phyloP scores from a whole-genome alignment of 2,329 filamentous ascomycete species.

The Cyanodermella asteris region DNA sequence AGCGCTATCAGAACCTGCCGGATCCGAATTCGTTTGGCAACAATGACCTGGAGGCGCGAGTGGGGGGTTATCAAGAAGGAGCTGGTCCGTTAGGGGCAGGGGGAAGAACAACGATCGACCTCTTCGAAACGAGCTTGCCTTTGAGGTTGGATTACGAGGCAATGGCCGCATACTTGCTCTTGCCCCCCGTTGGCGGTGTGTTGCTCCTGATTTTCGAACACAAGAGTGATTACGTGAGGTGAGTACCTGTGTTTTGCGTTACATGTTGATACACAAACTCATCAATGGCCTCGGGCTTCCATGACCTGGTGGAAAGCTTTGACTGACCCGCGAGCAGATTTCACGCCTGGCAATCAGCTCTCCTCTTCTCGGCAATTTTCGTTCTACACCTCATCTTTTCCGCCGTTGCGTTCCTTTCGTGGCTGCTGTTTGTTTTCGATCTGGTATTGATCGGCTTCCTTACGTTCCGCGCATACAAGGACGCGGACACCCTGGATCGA shows the following conservation, averaged over 20 bases:
- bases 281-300: slow-evolving; percentile 5
- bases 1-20: slow-evolving; percentile 19
- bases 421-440: slow-evolving; percentile 60
- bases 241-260: no score
- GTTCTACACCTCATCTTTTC: slow-evolving; percentile 64
- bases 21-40: slow-evolving; percentile 18
- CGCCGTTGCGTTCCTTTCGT: slow-evolving; percentile 67
- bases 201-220: slow-evolving; percentile 68
- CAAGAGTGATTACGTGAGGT: slow-evolving; percentile 94
- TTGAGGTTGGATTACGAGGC: slow-evolving; percentile 78
- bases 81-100: slow-evolving; percentile 21
- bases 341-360: slow-evolving; percentile 83
- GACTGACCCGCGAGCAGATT: slow-evolving; percentile 34
- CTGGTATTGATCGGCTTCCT: slow-evolving; percentile 55
- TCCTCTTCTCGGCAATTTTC: slow-evolving; percentile 53
- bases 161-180: slow-evolving; percentile 62
- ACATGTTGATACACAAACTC: slow-evolving; percentile 10
- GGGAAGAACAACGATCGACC: slow-evolving; percentile 44
- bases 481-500: slow-evolving; percentile 45
- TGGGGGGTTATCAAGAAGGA: slow-evolving; percentile 20
- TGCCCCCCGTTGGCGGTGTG: slow-evolving; percentile 72
- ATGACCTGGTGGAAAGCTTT: slow-evolving; percentile 1
- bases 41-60: slow-evolving; percentile 10
- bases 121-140: slow-evolving; percentile 76
- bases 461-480: slow-evolving; percentile 58